These are phyloP conservation scores for Brasilioporus rufonigricans DNA, from an alignment of 768 basidiomycete species.

Conservation along the genomic window DNA sequence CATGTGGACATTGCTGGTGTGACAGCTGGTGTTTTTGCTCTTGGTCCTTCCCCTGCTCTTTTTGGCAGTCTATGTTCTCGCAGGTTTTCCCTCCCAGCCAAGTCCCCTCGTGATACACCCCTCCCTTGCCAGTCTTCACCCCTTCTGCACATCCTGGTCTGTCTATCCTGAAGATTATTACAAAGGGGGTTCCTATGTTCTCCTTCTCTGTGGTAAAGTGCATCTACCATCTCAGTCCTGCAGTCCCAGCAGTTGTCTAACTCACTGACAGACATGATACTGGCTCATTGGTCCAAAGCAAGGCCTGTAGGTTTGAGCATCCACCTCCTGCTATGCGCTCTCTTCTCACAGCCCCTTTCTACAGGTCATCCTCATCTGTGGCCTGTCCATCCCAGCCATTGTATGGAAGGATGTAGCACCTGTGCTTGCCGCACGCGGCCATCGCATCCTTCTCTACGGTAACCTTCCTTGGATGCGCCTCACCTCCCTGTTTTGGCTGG, in stretches of 20 bases:
- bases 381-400: conserved; percentile 72
- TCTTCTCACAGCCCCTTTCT: conserved; percentile 4
- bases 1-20: conserved; percentile 7
- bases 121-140: conserved; percentile 60
- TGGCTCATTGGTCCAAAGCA: conserved; percentile 73
- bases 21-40: conserved; percentile 36
- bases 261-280: conserved; percentile 54
- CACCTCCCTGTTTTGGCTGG: no score
- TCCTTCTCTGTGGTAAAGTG: conserved; percentile 64
- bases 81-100: conserved; percentile 64
- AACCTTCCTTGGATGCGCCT: no score
- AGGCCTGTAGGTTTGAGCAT: conserved; percentile 55
- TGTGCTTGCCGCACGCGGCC: conserved; percentile 56
- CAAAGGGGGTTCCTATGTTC: conserved; percentile 56
- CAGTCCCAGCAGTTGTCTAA: neutral
- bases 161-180: conserved; percentile 75
- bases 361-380: conserved; percentile 75
- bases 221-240: conserved; percentile 18
- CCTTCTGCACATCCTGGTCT: conserved; percentile 54
- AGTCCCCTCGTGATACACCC: conserved; percentile 46
- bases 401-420: conserved; percentile 78
- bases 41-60: conserved; percentile 61
- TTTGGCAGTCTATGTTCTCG: conserved; percentile 57
- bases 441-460: conserved; percentile 76
- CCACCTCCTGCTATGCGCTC: neutral